Evolutionary conservation across 768 basidiomycete species (phyloP).

Genomic region (Lactarius vividus): DNA sequence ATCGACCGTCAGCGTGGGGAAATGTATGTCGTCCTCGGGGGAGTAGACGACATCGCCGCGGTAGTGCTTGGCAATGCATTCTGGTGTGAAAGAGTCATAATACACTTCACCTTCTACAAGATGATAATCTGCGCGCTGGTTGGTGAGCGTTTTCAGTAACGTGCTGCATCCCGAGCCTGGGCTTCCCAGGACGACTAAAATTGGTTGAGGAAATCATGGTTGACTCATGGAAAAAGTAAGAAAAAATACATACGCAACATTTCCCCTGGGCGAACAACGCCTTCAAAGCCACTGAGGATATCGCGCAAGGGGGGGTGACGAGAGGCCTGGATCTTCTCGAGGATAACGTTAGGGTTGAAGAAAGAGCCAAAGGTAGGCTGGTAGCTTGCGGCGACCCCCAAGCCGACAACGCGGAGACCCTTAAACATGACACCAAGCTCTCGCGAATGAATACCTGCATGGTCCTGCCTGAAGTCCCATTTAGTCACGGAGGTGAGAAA

Average conservation of each 20-base stretch:
- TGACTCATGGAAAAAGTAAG: neutral
- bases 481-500: neutral
- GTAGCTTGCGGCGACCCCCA: slow-evolving; percentile 52
- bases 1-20: slow-evolving; percentile 76
- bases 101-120: slow-evolving; percentile 67
- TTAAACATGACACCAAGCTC: slow-evolving; percentile 62
- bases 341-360: slow-evolving; percentile 50
- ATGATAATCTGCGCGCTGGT: slow-evolving; percentile 64
- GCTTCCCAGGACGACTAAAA: slow-evolving; percentile 45
- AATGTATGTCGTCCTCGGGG: slow-evolving; percentile 69
- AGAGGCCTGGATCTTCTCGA: slow-evolving; percentile 42
- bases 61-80: slow-evolving; percentile 73
- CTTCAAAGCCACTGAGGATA: slow-evolving; percentile 53
- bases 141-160: slow-evolving; percentile 81
- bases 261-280: slow-evolving; percentile 58
- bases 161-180: slow-evolving; percentile 85
- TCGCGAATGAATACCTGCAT: slow-evolving; percentile 48
- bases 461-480: slow-evolving; percentile 39
- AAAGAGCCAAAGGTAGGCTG: slow-evolving; percentile 60
- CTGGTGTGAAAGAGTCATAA: slow-evolving; percentile 76
- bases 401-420: slow-evolving; percentile 56
- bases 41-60: slow-evolving; percentile 74
- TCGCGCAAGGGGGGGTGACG: slow-evolving; percentile 61
- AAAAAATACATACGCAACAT: slow-evolving; percentile 57
- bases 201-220: neutral